These are phyloP conservation scores for Geotrichum australiense DNA, from an alignment of 1,139 yeast species.

Conservation along the genomic window DNA sequence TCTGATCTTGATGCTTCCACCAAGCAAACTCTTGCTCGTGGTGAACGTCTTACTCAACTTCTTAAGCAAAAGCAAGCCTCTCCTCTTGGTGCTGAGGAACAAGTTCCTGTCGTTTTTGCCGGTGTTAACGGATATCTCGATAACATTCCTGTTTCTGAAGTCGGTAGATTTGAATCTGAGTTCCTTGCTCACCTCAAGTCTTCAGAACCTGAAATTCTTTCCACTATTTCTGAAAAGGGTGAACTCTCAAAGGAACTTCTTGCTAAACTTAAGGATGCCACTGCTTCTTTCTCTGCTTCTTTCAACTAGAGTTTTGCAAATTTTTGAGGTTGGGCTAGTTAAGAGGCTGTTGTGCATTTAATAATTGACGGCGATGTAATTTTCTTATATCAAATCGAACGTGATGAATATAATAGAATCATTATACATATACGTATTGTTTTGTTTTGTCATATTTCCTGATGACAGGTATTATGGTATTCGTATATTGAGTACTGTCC, in stretches of 20 bases:
- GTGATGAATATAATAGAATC: too few species aligned
- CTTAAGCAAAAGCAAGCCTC: conserved; percentile 96
- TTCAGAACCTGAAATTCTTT: conserved; percentile 76
- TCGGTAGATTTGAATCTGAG: conserved; percentile 86
- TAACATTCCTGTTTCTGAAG: conserved; percentile 72
- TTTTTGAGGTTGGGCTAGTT: too few species aligned
- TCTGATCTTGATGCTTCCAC: conserved; percentile 99
- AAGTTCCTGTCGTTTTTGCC: conserved; percentile 97
- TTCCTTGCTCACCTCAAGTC: conserved; percentile 84
- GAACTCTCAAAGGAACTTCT: conserved; percentile 82
- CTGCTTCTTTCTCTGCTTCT: conserved; percentile 88
- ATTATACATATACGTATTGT: too few species aligned
- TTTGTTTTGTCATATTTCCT: too few species aligned
- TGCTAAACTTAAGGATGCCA: conserved; percentile 80
- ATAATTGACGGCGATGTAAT: too few species aligned
- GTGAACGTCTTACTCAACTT: conserved; percentile 99
- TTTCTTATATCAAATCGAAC: too few species aligned
- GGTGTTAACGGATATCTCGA: conserved; percentile 98
- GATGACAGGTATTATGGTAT: too few species aligned
- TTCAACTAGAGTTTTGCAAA: conserved; percentile 50
- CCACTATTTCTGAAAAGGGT: conserved; percentile 83
- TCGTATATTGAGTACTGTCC: too few species aligned
- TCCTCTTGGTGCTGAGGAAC: conserved; percentile 98
- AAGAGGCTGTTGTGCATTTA: too few species aligned
- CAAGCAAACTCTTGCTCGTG: conserved; percentile 98